phyloP scores from a whole-genome alignment of 192 early-diverging fungal species.

The Backusella tuberculispora region DNA sequence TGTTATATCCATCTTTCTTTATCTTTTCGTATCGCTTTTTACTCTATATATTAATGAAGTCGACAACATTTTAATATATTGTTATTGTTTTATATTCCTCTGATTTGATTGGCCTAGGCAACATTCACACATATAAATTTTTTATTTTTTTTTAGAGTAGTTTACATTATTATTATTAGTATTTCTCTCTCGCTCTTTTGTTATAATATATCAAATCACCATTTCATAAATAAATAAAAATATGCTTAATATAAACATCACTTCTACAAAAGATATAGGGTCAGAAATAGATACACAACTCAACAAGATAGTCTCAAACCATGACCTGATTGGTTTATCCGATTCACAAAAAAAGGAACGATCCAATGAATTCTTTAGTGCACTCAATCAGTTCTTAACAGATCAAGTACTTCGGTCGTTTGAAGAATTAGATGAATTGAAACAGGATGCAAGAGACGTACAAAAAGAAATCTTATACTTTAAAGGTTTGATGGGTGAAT shows the following conservation, averaged over 20 bases:
- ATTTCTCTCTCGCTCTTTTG: neutral
- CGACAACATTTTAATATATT: neutral
- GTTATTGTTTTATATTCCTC: neutral
- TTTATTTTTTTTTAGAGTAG: neutral
- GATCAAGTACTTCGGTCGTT: conserved; percentile 2
- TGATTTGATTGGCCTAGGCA: neutral
- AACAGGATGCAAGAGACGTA: conserved; percentile 1
- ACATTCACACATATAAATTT: neutral
- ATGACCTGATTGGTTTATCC: conserved; percentile 1
- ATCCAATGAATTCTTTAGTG: conserved; percentile 9
- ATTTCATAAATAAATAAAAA: neutral
- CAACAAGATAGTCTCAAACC: neutral
- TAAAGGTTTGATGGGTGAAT: neutral
- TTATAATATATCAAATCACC: neutral
- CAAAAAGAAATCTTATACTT: neutral
- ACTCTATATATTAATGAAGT: too few relatives aligned
- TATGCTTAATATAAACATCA: conserved; percentile 12
- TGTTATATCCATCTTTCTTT: too few relatives aligned
- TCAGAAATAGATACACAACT: conserved; percentile 3
- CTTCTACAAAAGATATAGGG: neutral
- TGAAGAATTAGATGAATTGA: conserved; percentile 2
- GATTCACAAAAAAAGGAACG: conserved; percentile 10
- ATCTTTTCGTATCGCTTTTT: too few relatives aligned
- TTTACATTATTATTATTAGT: neutral
- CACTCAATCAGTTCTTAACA: neutral